phyloP scores from a whole-genome alignment of 2,329 filamentous ascomycete species.

The Tolypocladium guangdongense region DNA sequence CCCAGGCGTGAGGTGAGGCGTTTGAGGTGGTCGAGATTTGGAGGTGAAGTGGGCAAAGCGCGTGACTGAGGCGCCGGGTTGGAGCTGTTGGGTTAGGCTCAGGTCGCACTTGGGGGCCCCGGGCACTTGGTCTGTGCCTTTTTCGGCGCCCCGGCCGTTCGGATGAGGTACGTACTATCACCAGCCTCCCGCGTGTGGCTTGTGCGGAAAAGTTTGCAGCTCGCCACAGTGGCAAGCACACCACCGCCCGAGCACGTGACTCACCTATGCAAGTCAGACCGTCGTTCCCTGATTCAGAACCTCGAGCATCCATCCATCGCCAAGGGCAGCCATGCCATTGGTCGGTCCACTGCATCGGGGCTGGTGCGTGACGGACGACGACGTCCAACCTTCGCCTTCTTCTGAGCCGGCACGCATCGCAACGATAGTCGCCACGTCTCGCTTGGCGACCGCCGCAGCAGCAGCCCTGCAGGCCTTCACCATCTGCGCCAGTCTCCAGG shows the following conservation, averaged over 20 bases:
- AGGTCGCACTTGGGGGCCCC: background rate
- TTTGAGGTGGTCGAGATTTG: background rate
- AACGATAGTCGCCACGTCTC: background rate
- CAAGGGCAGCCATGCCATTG: background rate
- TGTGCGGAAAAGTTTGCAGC: background rate
- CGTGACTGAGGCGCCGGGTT: conserved; percentile 24
- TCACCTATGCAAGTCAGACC: background rate
- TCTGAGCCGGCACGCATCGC: background rate
- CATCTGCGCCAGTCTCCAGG: too few relatives aligned
- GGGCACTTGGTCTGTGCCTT: background rate
- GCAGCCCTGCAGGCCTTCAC: background rate
- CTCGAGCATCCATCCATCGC: background rate
- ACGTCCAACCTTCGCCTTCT: too few relatives aligned
- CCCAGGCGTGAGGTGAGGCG: background rate
- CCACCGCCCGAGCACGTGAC: background rate
- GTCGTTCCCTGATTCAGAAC: background rate
- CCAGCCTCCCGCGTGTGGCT: background rate
- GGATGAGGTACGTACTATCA: background rate
- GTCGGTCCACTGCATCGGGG: background rate
- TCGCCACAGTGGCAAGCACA: background rate
- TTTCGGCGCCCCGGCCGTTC: background rate
- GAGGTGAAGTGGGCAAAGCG: conserved; percentile 23
- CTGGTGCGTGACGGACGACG: background rate
- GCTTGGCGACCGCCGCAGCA: background rate
- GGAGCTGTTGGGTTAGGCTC: conserved; percentile 18